phyloP scores from a whole-genome alignment of 345 rosid genomes.

The Aquilaria sinensis region DNA sequence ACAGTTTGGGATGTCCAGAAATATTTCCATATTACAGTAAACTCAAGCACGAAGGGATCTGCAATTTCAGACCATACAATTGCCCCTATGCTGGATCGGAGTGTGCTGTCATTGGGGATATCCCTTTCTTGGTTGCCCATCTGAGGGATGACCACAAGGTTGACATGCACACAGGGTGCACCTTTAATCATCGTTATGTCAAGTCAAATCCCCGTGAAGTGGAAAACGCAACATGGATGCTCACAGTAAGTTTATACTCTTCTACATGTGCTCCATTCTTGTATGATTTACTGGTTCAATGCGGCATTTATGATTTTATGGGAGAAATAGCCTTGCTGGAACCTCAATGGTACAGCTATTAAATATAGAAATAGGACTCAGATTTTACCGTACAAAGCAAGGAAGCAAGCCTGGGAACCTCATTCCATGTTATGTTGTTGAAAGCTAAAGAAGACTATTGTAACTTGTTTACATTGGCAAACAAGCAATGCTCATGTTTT shows the following conservation, averaged over 20 bases:
- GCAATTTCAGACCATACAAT: constrained; percentile 69
- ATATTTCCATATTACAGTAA: constrained; percentile 77
- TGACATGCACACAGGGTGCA: constrained; percentile 74
- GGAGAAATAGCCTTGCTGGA: too few species aligned
- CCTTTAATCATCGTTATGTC: constrained; percentile 78
- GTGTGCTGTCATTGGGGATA: constrained; percentile 55
- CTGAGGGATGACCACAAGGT: constrained; percentile 81
- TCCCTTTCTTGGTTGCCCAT: constrained; percentile 66
- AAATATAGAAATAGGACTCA: too few species aligned
- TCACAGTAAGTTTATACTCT: constrained; percentile 26
- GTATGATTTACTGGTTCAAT: too few species aligned
- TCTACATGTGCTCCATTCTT: too few species aligned
- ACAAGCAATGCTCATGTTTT: not conserved
- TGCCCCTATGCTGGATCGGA: constrained; percentile 87
- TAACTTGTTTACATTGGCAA: not conserved
- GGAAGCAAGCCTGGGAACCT: too few species aligned
- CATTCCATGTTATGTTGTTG: too few species aligned
- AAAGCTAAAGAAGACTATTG: too few species aligned
- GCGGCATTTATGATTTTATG: too few species aligned
- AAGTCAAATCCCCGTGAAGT: constrained; percentile 80
- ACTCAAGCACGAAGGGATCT: constrained; percentile 61
- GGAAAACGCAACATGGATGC: constrained; percentile 83
- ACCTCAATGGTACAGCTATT: too few species aligned
- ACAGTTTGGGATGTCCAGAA: constrained; percentile 68
- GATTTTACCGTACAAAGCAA: too few species aligned